A percentile compares a stretch with the other conserved stretches of the same genome.
phyloP scores from a whole-genome alignment of 2,329 filamentous ascomycete species.

The Fusarium lyarnte region DNA sequence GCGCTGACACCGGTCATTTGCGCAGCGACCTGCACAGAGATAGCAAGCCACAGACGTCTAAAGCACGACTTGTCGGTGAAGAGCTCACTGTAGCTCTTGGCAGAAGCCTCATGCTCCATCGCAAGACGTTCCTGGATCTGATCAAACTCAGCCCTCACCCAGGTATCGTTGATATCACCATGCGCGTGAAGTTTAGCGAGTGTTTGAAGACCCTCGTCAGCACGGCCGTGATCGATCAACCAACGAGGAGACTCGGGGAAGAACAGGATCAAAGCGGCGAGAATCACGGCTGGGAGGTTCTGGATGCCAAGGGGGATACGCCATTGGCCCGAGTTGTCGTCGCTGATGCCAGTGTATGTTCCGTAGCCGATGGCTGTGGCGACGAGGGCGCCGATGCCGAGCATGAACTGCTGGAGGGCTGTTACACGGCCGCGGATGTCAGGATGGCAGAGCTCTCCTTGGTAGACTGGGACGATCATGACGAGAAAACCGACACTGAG shows the following conservation, averaged over 20 bases:
- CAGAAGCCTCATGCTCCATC: slow-evolving; percentile 73
- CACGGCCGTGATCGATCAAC: slow-evolving; percentile 72
- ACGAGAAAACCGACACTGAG: slow-evolving; percentile 36
- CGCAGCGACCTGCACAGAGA: slow-evolving; percentile 72
- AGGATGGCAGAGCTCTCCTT: slow-evolving; percentile 80
- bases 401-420: slow-evolving; percentile 81
- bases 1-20: slow-evolving; percentile 81
- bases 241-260: slow-evolving; percentile 41
- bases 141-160: slow-evolving; percentile 75
- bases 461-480: slow-evolving; percentile 66
- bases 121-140: slow-evolving; percentile 74
- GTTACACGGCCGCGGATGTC: slow-evolving; percentile 78
- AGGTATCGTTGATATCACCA: slow-evolving; percentile 71
- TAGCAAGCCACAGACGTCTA: slow-evolving; percentile 74
- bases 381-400: slow-evolving; percentile 76
- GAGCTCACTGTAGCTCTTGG: slow-evolving; percentile 71
- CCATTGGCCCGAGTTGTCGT: slow-evolving; percentile 25
- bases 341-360: slow-evolving; percentile 1
- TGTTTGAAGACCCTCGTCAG: slow-evolving; percentile 70
- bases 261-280: slow-evolving; percentile 31
- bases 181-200: slow-evolving; percentile 75
- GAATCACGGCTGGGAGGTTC: slow-evolving; percentile 22
- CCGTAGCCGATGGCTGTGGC: slow-evolving; percentile 46
- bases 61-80: slow-evolving; percentile 70
- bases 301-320: slow-evolving; percentile 34